A percentile compares a stretch with the other conserved stretches of the same genome.
These are phyloP conservation scores for Corinectria fuckeliana DNA, from an alignment of 2,329 filamentous ascomycete genomes.

Conservation along the genomic window DNA sequence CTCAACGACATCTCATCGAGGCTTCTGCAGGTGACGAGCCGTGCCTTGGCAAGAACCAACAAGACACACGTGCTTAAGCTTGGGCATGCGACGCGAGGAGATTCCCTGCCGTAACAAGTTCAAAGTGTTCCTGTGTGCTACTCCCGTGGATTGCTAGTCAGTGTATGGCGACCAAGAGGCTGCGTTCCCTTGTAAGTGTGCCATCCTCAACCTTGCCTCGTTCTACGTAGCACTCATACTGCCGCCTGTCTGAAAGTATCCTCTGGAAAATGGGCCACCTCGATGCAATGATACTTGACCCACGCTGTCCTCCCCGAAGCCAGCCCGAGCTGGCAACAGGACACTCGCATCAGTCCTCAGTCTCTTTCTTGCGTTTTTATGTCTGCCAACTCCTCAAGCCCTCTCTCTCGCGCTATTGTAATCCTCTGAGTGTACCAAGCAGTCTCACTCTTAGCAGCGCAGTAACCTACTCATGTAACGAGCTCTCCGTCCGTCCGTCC, in stretches of 20 bases:
- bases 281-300: not conserved
- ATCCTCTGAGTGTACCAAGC: no score
- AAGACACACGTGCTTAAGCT: not conserved
- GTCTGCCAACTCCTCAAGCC: not conserved
- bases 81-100: not conserved
- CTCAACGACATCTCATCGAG: constrained; percentile 1
- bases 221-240: not conserved
- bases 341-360: not conserved
- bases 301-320: not conserved
- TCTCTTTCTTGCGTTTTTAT: not conserved
- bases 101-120: not conserved
- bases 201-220: not conserved
- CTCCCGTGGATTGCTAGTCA: not conserved
- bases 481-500: no score
- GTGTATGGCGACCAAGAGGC: no score
- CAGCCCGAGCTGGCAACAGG: not conserved
- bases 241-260: not conserved
- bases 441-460: not conserved
- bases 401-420: no score
- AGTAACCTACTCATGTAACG: no score
- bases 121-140: not conserved
- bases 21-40: not conserved
- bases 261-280: not conserved
- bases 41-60: not conserved
- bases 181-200: not conserved